Base-by-base conservation (phyloP, 2,329 filamentous ascomycete species). In the Ambrosiella cleistominuta region DNA sequence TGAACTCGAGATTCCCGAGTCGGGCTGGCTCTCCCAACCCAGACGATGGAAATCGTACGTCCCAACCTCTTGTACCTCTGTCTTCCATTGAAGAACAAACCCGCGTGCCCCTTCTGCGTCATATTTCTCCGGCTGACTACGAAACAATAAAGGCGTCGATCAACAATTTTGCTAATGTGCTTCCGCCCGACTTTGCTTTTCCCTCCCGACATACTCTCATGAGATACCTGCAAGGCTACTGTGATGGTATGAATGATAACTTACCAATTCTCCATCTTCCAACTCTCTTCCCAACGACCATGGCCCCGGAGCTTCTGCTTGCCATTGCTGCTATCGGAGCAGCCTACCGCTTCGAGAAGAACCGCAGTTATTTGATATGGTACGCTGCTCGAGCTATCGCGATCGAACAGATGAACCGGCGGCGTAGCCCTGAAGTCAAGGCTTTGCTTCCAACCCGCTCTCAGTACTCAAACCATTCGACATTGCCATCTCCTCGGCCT, bases 171-270 rank as follows among this genome's bases (percentile, higher is more conserved):
- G 78, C 78, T 0, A 72, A 75, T 0, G 76, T 82, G 3, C 67
- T 84, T 19, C 78, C 81, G 0, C 71, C 69, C 56, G 79, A 81
- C 63, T 87, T 87, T 62, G 75, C 80, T 2, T 78, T 87, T 54
- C 83, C 84, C 1, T 86, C 83, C 3, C 76, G 83, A 2, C 77
- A 86, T 63, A 85, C 84, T 0, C 66, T 87, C 36, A 82, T 80
- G 2, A 71, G 84, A 39, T 87, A 86, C 62, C 68, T 87, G 38
- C 82, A 85, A 60, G 83, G 82, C 1, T 88, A 86, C 63, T 77
- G 86, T 57, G 79, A 76, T 60, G 82, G 83, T 0, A 86, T 87
- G 60, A 75, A 79, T 58, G 75, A 77, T 56, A 73, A 77, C 61
- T 65, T 78, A 0, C 76, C 76, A 0, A 75, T 87, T 61, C 70